Evolutionary conservation across 306 rosid species (phyloP), one percentile per base, ranked within the genome.

Genomic region (Luffa aegyptiaca): DNA sequence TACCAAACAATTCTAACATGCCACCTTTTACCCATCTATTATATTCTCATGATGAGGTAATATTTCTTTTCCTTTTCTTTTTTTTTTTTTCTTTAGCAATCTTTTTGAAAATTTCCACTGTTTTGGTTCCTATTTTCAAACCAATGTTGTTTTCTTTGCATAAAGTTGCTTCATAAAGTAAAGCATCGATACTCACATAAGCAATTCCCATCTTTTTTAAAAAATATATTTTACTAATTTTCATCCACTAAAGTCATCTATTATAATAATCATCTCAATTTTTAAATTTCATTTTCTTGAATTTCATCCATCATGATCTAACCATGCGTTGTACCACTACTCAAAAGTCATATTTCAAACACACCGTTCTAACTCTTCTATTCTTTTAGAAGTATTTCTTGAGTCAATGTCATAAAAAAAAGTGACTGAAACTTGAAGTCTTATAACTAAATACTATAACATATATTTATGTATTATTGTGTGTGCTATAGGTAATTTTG

Each of bases 51-150:
- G 33, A 0, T 69, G 26, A 18, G 75, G 14, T 69, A 41, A 42
- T 69, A 42, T 42, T n/a, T 69, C 13, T 66, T 62, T 31, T 11
- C 68, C 17, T 66, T 66, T 39, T 9, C 3, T 1, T 0, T 39
- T 66, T 66, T 39, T 9, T 8, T 1, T 0, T 2, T n/a, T 9
- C 76, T n/a, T 70, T 44, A 44, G 13, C 46, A 11, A n/a, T 70
- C 39, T 2, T 70, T 70, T 45, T 21, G 10, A 70, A 70, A 44
- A 4, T 20, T 70, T 21, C 26, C n/a, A 45, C 55, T 45, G 11
- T 45, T 70, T 71, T 45, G 76, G 73, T 71, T 71, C 76, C 57
- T 71, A 71, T 71, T 71, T 70, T 71, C 76, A 71, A 71, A 71
- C 76, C 6, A 45, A 48, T 45, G 17, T 70, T 44, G 16, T 44